phyloP scores from a whole-genome alignment of 345 rosid genomes.

The Linum lewisii region DNA sequence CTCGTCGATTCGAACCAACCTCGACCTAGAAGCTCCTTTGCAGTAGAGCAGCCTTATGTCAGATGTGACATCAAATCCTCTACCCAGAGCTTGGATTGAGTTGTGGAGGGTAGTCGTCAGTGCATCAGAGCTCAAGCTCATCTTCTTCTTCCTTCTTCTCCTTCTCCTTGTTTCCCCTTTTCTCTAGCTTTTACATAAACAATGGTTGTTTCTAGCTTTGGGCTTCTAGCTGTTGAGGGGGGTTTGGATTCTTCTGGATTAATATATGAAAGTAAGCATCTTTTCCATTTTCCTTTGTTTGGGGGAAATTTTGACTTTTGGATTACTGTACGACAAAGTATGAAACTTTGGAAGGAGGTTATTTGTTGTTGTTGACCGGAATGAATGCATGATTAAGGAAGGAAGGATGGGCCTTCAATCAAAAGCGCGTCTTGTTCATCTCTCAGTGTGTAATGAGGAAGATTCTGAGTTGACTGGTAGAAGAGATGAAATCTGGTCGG shows the following conservation, averaged over 20 bases:
- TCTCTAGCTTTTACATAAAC: background rate
- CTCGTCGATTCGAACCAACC: conserved; percentile 65
- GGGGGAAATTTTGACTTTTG: background rate
- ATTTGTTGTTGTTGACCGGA: background rate
- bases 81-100: conserved; percentile 91
- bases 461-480: conserved; percentile 54
- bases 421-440: conserved; percentile 30
- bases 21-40: conserved; percentile 86
- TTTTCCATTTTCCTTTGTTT: background rate
- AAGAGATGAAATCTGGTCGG: no score
- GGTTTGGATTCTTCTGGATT: background rate
- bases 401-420: no score
- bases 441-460: conserved; percentile 1
- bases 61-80: conserved; percentile 90
- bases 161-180: background rate
- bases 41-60: conserved; percentile 89
- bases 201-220: background rate
- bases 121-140: conserved; percentile 41
- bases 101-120: conserved; percentile 61
- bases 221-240: background rate
- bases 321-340: background rate
- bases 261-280: background rate
- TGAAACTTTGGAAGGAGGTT: background rate
- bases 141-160: conserved; percentile 4
- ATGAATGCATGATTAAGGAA: no score